phyloP scores from a whole-genome alignment of 768 basidiomycete species.

The Crassisporium funariophilum region DNA sequence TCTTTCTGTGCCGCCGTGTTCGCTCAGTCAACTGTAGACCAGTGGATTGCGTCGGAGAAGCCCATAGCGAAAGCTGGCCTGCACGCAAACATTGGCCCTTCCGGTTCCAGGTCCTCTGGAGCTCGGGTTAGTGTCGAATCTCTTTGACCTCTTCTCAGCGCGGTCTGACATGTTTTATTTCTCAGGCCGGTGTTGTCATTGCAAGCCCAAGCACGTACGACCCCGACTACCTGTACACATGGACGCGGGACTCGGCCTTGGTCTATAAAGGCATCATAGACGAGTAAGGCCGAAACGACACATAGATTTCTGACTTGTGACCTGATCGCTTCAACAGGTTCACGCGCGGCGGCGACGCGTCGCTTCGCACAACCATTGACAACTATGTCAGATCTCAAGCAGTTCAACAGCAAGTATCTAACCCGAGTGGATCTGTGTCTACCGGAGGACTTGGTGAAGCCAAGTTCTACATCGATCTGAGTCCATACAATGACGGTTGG shows the following conservation, averaged over 20 bases:
- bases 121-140: constrained; percentile 36
- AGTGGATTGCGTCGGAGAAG: constrained; percentile 51
- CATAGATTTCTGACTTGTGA: too few relatives aligned
- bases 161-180: not conserved
- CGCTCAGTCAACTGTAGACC: constrained; percentile 33
- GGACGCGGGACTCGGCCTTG: constrained; percentile 71
- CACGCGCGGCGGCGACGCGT: constrained; percentile 50
- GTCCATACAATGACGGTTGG: constrained; percentile 58
- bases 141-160: not conserved
- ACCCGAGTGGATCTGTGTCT: constrained; percentile 63
- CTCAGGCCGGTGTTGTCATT: constrained; percentile 43
- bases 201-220: constrained; percentile 48
- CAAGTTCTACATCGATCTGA: constrained; percentile 67
- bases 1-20: constrained; percentile 23
- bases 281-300: constrained; percentile 31
- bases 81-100: constrained; percentile 66
- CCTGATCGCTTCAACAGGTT: constrained; percentile 23
- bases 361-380: constrained; percentile 52
- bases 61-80: constrained; percentile 59
- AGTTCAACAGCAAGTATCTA: constrained; percentile 59
- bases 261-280: constrained; percentile 54
- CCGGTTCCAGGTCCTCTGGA: constrained; percentile 48
- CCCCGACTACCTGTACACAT: constrained; percentile 65
- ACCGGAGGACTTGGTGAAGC: constrained; percentile 76
- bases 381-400: constrained; percentile 53